Evolutionary conservation across 139 green algal genomes (phyloP), one percentile per base, ranked within the genome.

Genomic region (Micractinium sp.): DNA sequence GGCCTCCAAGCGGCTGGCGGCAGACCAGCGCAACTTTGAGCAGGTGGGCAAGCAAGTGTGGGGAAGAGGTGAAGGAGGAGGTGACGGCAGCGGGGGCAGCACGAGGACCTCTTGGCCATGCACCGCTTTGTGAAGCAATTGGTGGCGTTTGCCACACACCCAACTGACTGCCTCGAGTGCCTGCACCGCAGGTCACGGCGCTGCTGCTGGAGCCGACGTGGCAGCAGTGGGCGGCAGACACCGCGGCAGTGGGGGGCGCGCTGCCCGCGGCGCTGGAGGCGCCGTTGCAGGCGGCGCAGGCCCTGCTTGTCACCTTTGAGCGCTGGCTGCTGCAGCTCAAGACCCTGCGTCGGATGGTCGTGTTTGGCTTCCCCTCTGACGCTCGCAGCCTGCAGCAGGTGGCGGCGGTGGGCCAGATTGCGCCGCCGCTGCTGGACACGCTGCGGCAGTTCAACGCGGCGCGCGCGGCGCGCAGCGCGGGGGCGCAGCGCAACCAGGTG

Each of bases 251-350:
- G 38, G 61, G 95, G 29, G 56, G 69, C 0, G 90, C 56, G 16
- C 81, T 98, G 38, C 92, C 93, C 29, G 80, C 79, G 23, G 88
- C 92, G 1, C 87, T 96, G 41, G 61, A 88, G n/a, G 82, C 35
- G 39, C 79, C 76, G 33, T 41, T 41, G 36, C 36, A 63, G 23
- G 63, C 33, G 47, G 67, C 86, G 33, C 91, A 94, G 82, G 36
- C 85, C 38, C 82, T 95, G 86, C 92, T 95, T 66, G 86, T 95
- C 47, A 89, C 56, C 35, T 95, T 96, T 90, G 96, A 99, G 90
- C 93, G 97, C n/a, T 99, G 97, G 97, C 90, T 98, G 87, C 93
- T 99, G 89, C 89, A 95, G 90, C 93, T 98, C 63, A 99, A 98
- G 93, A 92, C 93, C 12, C 60, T 99, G 85, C 94, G 95, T 0